Conservation (phyloP, 805 yeast species). For the Teunomyces pallodes region DNA sequence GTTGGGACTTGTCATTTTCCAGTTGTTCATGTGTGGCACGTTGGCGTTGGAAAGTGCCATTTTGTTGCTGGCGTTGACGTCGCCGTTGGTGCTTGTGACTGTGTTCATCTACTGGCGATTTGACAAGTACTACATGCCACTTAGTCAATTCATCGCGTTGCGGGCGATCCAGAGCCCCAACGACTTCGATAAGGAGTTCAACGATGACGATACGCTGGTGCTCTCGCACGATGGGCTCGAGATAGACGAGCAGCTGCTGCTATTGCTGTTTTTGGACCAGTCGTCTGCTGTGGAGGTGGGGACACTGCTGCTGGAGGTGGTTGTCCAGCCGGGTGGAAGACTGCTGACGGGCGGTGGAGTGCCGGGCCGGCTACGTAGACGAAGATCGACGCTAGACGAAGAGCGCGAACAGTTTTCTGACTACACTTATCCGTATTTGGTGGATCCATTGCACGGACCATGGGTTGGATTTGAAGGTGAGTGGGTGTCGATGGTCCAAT, state of each 20-base stretch:
- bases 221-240: constrained; percentile 2
- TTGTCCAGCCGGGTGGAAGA: too few relatives aligned
- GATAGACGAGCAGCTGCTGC: constrained; percentile 15
- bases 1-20: constrained; percentile 54
- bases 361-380: constrained; percentile 27
- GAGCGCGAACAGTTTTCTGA: constrained; percentile 51
- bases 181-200: constrained; percentile 41
- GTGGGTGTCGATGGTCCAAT: constrained; percentile 41
- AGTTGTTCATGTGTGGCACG: constrained; percentile 63
- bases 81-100: constrained; percentile 50
- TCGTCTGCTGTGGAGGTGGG: constrained; percentile 12
- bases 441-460: constrained; percentile 51
- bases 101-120: constrained; percentile 47
- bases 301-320: too few relatives aligned
- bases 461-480: constrained; percentile 59
- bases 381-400: constrained; percentile 54
- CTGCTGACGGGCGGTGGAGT: not conserved
- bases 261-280: constrained; percentile 18
- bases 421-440: constrained; percentile 49
- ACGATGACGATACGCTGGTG: constrained; percentile 25
- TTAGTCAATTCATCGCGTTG: constrained; percentile 54
- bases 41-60: constrained; percentile 59
- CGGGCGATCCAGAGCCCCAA: constrained; percentile 51
- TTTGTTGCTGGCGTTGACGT: constrained; percentile 44
- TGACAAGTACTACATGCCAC: constrained; percentile 53